phyloP scores from a whole-genome alignment of 2,329 filamentous ascomycete genomes.

The Zymoseptoria tritici region DNA sequence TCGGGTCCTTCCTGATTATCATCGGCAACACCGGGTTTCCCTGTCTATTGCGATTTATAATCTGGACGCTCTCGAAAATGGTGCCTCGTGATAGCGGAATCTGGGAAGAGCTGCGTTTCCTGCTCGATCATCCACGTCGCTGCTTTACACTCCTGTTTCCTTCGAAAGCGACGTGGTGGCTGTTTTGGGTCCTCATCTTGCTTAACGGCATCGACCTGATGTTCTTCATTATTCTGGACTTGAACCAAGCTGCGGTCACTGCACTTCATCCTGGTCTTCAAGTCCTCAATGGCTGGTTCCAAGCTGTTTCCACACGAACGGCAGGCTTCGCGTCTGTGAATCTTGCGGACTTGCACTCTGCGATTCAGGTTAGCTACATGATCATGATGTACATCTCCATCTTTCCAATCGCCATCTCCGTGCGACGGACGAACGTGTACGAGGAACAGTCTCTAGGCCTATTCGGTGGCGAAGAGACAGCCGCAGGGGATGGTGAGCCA shows the following conservation, averaged over 20 bases:
- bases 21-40: conserved; percentile 95
- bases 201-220: conserved; percentile 81
- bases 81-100: conserved; percentile 60
- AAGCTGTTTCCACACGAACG: conserved; percentile 81
- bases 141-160: conserved; percentile 96
- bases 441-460: conserved; percentile 82
- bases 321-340: conserved; percentile 83
- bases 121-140: conserved; percentile 88
- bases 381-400: conserved; percentile 99
- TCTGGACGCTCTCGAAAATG: conserved; percentile 69
- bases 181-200: conserved; percentile 75
- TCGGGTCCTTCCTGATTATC: conserved; percentile 80
- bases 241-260: conserved; percentile 64
- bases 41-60: conserved; percentile 86
- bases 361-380: conserved; percentile 86
- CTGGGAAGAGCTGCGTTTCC: conserved; percentile 84
- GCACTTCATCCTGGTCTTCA: conserved; percentile 63
- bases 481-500: conserved; percentile 52
- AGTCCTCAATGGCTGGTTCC: conserved; percentile 80
- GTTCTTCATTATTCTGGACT: conserved; percentile 86
- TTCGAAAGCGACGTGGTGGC: conserved; percentile 85
- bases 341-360: conserved; percentile 71
- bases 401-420: conserved; percentile 91
- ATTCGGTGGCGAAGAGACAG: conserved; percentile 49
- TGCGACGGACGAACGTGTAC: conserved; percentile 91